Evolutionary conservation across 1,139 yeast species (phyloP).

Genomic region (Pneumocystis carinii): DNA sequence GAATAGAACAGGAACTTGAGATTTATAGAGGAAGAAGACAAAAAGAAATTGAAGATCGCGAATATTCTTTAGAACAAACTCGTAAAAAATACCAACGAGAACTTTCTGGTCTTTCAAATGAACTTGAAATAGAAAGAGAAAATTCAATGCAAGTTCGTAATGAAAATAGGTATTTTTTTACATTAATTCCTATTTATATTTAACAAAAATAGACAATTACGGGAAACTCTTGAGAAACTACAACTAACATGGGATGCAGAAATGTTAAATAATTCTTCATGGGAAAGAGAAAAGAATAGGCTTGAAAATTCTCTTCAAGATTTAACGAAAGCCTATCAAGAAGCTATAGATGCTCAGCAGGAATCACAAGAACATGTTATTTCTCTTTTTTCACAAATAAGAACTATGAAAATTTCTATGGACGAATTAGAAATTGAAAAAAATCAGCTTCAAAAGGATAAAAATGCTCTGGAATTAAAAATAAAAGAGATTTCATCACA

Average conservation of each 20-base stretch:
- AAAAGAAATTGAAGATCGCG: conserved; percentile 9
- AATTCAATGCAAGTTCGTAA: conserved; percentile 5
- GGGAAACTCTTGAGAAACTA: conserved; percentile 7
- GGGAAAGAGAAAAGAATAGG: conserved; percentile 33
- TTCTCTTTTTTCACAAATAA: conserved; percentile 24
- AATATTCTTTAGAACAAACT: conserved; percentile 9
- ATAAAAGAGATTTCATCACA: conserved; percentile 21
- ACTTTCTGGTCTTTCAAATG: conserved; percentile 5
- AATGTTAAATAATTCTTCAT: conserved; percentile 10
- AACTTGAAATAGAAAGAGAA: conserved; percentile 9
- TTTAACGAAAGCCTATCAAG: conserved; percentile 36
- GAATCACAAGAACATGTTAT: conserved; percentile 26
- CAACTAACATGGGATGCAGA: conserved; percentile 8
- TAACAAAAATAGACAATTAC: neutral
- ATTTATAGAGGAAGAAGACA: conserved; percentile 4
- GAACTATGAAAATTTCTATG: conserved; percentile 17
- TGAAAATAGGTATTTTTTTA: conserved; percentile 5
- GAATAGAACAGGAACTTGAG: conserved; percentile 38
- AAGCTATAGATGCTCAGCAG: conserved; percentile 26
- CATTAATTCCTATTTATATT: neutral
- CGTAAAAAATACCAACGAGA: conserved; percentile 10
- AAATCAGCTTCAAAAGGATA: conserved; percentile 26
- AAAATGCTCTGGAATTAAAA: conserved; percentile 26
- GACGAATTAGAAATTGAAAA: conserved; percentile 22
- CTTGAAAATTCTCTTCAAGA: conserved; percentile 41